A percentile compares a stretch with the other conserved stretches of the same genome.
phyloP scores from a whole-genome alignment of 1,284 basidiomycete species.

The Leccinum ponderosum region DNA sequence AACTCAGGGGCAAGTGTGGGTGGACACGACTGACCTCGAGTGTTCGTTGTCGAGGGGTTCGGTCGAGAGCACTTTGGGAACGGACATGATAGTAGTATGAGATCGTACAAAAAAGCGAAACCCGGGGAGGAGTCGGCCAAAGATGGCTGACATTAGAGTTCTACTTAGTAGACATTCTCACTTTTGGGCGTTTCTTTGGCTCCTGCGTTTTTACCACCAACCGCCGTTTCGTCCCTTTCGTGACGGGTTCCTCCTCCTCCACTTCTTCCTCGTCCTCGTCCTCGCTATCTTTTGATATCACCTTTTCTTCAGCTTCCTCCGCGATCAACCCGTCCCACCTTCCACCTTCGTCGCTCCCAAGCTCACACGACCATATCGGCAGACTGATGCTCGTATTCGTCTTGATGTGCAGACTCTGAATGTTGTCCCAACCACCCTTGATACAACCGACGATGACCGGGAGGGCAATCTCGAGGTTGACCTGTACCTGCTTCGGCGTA shows the following conservation, averaged over 20 bases:
- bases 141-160: conserved; percentile 4
- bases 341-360: conserved; percentile 62
- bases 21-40: conserved; percentile 50
- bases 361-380: conserved; percentile 84
- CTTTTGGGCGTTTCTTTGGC: conserved; percentile 19
- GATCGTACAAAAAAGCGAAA: neutral
- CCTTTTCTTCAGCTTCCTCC: conserved; percentile 29
- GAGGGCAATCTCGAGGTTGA: conserved; percentile 79
- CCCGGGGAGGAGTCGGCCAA: conserved; percentile 6
- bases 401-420: conserved; percentile 91
- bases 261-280: neutral
- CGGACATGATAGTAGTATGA: conserved; percentile 18
- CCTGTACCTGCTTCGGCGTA: conserved; percentile 69
- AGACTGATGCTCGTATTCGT: conserved; percentile 83
- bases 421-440: conserved; percentile 87
- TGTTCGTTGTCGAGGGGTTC: conserved; percentile 54
- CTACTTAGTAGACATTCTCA: neutral
- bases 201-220: conserved; percentile 11
- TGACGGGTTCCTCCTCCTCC: neutral
- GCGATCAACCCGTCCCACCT: conserved; percentile 59
- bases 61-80: conserved; percentile 41
- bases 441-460: conserved; percentile 76
- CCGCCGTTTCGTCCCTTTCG: conserved; percentile 15
- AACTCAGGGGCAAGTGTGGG: neutral
- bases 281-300: neutral